These are phyloP conservation scores for Barnettozyma salicaria DNA, from an alignment of 805 yeast genomes.

Conservation along the genomic window DNA sequence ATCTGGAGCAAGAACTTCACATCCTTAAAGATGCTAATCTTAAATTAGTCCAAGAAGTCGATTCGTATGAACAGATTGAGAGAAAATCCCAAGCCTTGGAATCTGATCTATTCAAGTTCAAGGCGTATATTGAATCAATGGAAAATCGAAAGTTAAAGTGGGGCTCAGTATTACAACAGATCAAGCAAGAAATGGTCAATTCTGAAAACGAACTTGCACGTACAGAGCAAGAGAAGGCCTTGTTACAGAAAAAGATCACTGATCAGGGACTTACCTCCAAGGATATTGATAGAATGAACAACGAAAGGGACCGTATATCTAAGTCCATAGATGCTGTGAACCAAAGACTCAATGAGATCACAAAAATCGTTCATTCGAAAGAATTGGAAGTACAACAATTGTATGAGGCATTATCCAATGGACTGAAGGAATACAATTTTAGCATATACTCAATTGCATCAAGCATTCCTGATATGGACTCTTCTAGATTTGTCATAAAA, in stretches of 20 bases:
- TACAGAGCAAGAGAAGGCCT: constrained; percentile 37
- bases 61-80: constrained; percentile 44
- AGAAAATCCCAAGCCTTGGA: constrained; percentile 59
- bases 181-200: constrained; percentile 45
- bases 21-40: constrained; percentile 35
- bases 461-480: constrained; percentile 23
- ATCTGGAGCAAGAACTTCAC: constrained; percentile 36
- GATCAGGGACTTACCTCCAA: constrained; percentile 54
- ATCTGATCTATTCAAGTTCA: constrained; percentile 63
- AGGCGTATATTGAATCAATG: constrained; percentile 65
- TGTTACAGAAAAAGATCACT: constrained; percentile 38
- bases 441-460: constrained; percentile 44
- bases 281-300: constrained; percentile 57
- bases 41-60: constrained; percentile 38
- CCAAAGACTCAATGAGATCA: constrained; percentile 40
- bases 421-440: constrained; percentile 52
- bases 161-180: constrained; percentile 51
- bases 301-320: constrained; percentile 54
- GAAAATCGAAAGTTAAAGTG: constrained; percentile 60
- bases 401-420: constrained; percentile 45
- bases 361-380: constrained; percentile 41
- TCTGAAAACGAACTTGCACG: constrained; percentile 38
- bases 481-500: constrained; percentile 35
- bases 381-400: constrained; percentile 44
- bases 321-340: constrained; percentile 44